Base-by-base conservation (phyloP, 208 protist species). In the Leishmania guyanensis region DNA sequence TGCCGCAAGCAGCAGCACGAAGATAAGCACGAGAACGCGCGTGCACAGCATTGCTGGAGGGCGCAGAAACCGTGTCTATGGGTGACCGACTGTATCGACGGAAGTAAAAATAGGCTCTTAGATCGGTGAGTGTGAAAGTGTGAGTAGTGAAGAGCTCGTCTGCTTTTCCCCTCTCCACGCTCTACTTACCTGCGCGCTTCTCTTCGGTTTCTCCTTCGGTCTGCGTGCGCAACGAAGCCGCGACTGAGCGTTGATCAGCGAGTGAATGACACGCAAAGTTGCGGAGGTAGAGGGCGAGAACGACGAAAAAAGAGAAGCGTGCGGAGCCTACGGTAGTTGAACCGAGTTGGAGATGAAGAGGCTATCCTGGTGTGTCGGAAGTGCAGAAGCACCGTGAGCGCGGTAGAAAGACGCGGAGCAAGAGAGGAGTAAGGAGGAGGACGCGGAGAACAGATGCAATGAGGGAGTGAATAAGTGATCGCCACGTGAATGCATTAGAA, bases 1-100 rank as follows among this genome's bases (percentile, higher is more conserved):
- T 20, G 79, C 72, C 1, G 68, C 79, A 75, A 82, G 50, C n/a
- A 86, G n/a, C 39, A 76, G 5, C 78, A 80, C 56, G 9, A 86
- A 33, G 46, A 86, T 64, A n/a, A 81, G 78, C 6, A 86, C 62
- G 22, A 83, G 16, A 9, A 80, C 9, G 26, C 83, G 83, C 1
- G 39, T 74, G 64, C 17, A 66, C 20, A 79, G 62, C 81, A 84
- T 84, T 51, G 39, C 8, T 9, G 5, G 26, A 33, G 22, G 6
- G 20, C 5, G 20, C 36, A 26, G 10, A 74, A n/a, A 4, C 3
- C 1, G 46, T 39, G 14, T 54, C 9, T 8, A 17, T 12, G 72
- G 10, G 20, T 43, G 14, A 46, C 0, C 0, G 39, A 10, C 9
- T 72, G 66, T n/a, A 29, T 6, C 39, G 22, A 36, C 22, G 46